A percentile compares a stretch with the other conserved stretches of the same genome.
These are phyloP conservation scores for Saccharomycopsis malanga DNA, from an alignment of 805 yeast genomes.

Conservation along the genomic window DNA sequence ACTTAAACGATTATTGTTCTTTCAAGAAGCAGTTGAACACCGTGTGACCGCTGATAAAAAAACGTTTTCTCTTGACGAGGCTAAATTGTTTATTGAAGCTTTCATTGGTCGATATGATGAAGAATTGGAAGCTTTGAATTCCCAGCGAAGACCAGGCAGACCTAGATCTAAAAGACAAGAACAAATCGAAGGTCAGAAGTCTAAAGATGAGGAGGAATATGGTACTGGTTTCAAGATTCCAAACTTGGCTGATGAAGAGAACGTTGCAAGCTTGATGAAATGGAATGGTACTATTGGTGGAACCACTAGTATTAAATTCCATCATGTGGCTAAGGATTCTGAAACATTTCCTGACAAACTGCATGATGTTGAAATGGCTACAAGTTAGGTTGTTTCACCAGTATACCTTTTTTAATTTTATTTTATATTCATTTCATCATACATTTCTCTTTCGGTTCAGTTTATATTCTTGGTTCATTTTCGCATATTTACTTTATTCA, in stretches of 20 bases:
- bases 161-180: constrained; percentile 72
- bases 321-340: constrained; percentile 26
- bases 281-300: constrained; percentile 90
- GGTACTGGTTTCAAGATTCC: constrained; percentile 68
- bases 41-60: constrained; percentile 34
- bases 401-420: neutral
- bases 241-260: constrained; percentile 53
- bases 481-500: no score
- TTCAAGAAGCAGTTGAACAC: constrained; percentile 49
- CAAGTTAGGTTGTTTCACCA: no score
- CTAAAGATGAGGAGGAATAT: constrained; percentile 56
- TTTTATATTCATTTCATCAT: neutral
- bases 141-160: constrained; percentile 76
- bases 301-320: constrained; percentile 50
- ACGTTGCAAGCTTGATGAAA: constrained; percentile 50
- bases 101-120: constrained; percentile 66
- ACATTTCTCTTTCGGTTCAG: neutral
- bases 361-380: neutral
- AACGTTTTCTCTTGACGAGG: constrained; percentile 49
- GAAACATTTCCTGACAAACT: constrained; percentile 18
- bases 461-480: no score
- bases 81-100: constrained; percentile 52
- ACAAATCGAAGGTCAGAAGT: constrained; percentile 51
- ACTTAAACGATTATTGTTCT: constrained; percentile 47
- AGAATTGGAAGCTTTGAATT: constrained; percentile 57